Conservation (phyloP, 31 red algal species). For the Endocladia muricata region DNA sequence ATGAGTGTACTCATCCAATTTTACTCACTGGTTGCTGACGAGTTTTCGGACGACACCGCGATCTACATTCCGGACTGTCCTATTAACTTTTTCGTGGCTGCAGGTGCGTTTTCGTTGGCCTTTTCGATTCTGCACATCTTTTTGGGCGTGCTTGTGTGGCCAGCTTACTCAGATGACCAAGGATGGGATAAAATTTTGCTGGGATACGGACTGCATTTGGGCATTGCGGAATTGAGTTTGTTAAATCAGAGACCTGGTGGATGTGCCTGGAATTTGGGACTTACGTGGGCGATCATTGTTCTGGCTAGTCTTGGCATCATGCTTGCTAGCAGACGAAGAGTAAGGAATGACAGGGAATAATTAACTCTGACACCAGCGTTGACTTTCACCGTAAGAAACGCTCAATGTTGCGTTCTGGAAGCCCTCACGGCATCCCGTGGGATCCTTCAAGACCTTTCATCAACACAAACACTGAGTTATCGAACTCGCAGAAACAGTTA, state of each 20-base stretch:
- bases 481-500: not conserved
- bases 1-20: conserved; percentile 55
- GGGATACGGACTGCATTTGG: conserved; percentile 41
- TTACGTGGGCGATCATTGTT: conserved; percentile 28
- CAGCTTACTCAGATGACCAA: conserved; percentile 22
- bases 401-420: too few species aligned
- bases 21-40: conserved; percentile 44
- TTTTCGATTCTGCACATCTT: conserved; percentile 66
- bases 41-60: conserved; percentile 60
- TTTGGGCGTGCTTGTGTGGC: conserved; percentile 54
- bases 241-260: conserved; percentile 35
- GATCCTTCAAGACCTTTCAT: conserved; percentile 56
- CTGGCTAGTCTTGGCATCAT: not conserved
- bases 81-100: conserved; percentile 76
- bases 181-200: conserved; percentile 14
- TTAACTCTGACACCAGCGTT: too few species aligned
- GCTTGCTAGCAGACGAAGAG: not conserved
- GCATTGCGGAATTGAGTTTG: conserved; percentile 41
- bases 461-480: conserved; percentile 38
- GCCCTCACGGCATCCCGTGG: conserved; percentile 5
- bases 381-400: too few species aligned
- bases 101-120: conserved; percentile 37
- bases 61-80: conserved; percentile 67
- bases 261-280: conserved; percentile 46
- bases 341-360: not conserved